Evolutionary conservation across 768 basidiomycete species (phyloP).

Genomic region (Hypholoma fasciculare): DNA sequence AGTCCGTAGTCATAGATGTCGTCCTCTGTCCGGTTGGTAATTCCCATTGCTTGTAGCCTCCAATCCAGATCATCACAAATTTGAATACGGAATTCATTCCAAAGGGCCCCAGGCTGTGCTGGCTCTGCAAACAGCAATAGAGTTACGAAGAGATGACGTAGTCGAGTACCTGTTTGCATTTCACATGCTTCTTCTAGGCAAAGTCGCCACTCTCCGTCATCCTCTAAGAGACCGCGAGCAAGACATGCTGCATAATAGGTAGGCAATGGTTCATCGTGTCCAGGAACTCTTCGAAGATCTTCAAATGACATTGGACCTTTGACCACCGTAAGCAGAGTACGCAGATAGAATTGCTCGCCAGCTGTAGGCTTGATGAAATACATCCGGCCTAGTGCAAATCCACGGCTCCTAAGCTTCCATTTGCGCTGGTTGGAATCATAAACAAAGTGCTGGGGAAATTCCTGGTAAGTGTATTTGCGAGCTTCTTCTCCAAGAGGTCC

Average conservation of each 20-base stretch:
- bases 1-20: conserved; percentile 43
- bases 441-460: no score
- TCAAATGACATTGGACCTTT: no score
- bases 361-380: no score
- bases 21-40: conserved; percentile 24
- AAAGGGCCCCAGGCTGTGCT: conserved; percentile 33
- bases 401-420: no score
- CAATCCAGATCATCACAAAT: conserved; percentile 43
- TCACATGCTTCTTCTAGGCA: conserved; percentile 36
- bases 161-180: conserved; percentile 36
- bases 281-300: no score
- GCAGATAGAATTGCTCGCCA: no score
- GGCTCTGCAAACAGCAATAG: conserved; percentile 32
- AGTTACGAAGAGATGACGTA: conserved; percentile 39
- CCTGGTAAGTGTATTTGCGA: no score
- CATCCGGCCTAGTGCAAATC: no score
- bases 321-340: no score
- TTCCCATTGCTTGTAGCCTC: conserved; percentile 14
- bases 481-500: no score
- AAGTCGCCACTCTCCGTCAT: conserved; percentile 41
- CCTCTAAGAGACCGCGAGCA: conserved; percentile 32
- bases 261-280: no score
- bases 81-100: conserved; percentile 31
- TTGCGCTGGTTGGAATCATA: no score
- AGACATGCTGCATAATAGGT: conserved; percentile 38